Evolutionary conservation across 306 rosid species (phyloP).

Genomic region (Cicer cuneatum): DNA sequence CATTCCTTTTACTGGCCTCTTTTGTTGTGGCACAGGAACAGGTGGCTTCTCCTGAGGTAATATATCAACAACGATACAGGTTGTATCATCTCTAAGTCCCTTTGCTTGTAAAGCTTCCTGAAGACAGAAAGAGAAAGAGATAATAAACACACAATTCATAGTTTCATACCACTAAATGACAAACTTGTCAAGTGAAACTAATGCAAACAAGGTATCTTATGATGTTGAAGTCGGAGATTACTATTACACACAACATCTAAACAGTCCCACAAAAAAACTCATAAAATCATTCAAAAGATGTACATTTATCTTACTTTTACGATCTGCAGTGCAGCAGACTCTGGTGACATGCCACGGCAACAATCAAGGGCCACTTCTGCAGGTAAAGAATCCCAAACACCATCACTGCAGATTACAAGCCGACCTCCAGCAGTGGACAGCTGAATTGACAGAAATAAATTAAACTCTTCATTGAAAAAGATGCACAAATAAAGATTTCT

Average conservation of each 20-base stretch:
- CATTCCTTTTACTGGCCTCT: conserved; percentile 80
- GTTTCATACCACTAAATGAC: conserved; percentile 1
- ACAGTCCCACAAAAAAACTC: conserved; percentile 32
- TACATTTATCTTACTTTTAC: conserved; percentile 70
- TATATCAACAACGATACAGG: conserved; percentile 90
- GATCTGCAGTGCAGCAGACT: conserved; percentile 85
- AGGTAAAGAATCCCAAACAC: conserved; percentile 94
- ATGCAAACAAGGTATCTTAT: conserved; percentile 34
- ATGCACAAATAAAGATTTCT: conserved; percentile 1
- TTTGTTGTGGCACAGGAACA: conserved; percentile 58
- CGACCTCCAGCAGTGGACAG: conserved; percentile 92
- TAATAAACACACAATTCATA: conserved; percentile 18
- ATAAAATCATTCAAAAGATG: conserved; percentile 22
- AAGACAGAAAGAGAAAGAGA: conserved; percentile 37
- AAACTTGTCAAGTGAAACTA: conserved; percentile 28
- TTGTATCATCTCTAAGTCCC: conserved; percentile 99
- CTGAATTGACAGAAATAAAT: conserved; percentile 57
- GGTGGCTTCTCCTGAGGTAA: conserved; percentile 77
- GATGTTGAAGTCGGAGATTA: conserved; percentile 28
- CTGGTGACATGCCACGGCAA: conserved; percentile 88
- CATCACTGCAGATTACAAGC: conserved; percentile 93
- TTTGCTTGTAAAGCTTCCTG: conserved; percentile 93
- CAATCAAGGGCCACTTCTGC: conserved; percentile 85
- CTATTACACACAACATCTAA: conserved; percentile 17
- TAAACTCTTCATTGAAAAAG: neutral